Base-by-base conservation (phyloP, 257 asterid genomes). In the Echium plantagineum region DNA sequence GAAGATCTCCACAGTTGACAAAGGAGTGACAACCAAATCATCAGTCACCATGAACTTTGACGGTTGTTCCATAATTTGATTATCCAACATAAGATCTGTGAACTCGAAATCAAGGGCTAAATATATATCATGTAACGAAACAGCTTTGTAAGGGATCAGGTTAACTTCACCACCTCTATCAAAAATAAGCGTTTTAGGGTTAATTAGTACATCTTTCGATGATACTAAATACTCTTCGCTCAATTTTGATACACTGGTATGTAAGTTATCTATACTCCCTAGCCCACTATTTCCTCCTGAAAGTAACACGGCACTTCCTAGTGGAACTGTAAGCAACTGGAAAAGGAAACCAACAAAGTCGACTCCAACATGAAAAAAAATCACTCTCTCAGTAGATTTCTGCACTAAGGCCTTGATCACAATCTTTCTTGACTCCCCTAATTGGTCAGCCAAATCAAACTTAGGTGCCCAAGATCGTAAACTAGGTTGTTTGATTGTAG, bases 361-460 rank as follows among this genome's bases (percentile, higher is more conserved):
- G 1, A 52, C 71, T 15, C 54, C 59, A 0, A 69, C 67, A 20
- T 48, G 64, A n/a, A 49, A 74, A 48, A 67, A 64, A n/a, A n/a
- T n/a, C n/a, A n/a, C n/a, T n/a, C n/a, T n/a, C n/a, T n/a, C 58
- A 75, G n/a, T 4, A 72, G 77, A 71, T 55, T 68, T 71, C 6
- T 58, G 72, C 15, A 71, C 10, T 13, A 60, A 9, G 9, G 21
- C 58, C 21, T 51, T 68, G 24, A 75, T 15, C 0, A 12, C 7
- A 6, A 64, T 57, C 58, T 63, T 56, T 69, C 54, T n/a, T 2
- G 67, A 16, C 18, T 16, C 28, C 7, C 48, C 31, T 6, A 28
- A 2, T 21, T 3, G 5, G 48, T 42, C 3, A 42, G 15, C 1
- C n/a, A n/a, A n/a, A n/a, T n/a, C n/a, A n/a, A n/a, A n/a, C n/a